Evolutionary conservation across 2,329 filamentous ascomycete genomes (phyloP), one percentile per base, ranked within the genome.

Genomic region (Ceratocystis eucalypticola): DNA sequence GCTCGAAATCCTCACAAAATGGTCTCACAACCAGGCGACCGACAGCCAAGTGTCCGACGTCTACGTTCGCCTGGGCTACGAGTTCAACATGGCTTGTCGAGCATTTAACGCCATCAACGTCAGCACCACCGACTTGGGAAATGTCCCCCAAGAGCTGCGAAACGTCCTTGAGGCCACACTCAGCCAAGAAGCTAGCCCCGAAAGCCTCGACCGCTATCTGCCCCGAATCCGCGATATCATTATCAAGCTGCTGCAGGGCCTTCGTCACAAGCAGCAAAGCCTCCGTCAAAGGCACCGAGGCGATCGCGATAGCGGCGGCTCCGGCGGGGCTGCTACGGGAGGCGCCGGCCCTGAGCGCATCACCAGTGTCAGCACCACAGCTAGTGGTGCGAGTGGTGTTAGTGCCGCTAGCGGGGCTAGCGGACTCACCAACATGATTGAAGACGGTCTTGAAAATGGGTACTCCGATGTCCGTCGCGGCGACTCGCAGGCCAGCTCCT

Each of bases 61-160:
- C 71, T 99, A 99, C 74, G 94, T 99, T 68, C 88, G 94, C 69
- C 80, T 99, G 69, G 94, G 94, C 61, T 99, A 99, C 77, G 94
- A 99, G 77, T 99, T 99, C 82, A 99, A 99, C 77, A 94, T 99
- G 79, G 94, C 94, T 33, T 97, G 93, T 76, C 88, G 94, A 66
- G 93, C 94, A 69, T 99, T 99, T 77, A 91, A 90, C 72, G 91
- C 92, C 67, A 99, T 99, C 73, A 94, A 95, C 69, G 94, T 99
- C 69, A 94, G 99, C 72, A 96, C 92, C 1, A 84, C 86, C 30
- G 94, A 99, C 75, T 81, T 99, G 12, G 94, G 94, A 67, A 96
- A 96, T 71, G 94, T 99, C 1, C 94, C 94, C 5, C 94, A 99
- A 74, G 80, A 92, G 68, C 78, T 99, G 69, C 86, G 94, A 71